A percentile compares a stretch with the other conserved stretches of the same genome.
These are phyloP conservation scores for Cytospora leucostoma DNA, from an alignment of 2,329 filamentous ascomycete genomes.

Conservation along the genomic window DNA sequence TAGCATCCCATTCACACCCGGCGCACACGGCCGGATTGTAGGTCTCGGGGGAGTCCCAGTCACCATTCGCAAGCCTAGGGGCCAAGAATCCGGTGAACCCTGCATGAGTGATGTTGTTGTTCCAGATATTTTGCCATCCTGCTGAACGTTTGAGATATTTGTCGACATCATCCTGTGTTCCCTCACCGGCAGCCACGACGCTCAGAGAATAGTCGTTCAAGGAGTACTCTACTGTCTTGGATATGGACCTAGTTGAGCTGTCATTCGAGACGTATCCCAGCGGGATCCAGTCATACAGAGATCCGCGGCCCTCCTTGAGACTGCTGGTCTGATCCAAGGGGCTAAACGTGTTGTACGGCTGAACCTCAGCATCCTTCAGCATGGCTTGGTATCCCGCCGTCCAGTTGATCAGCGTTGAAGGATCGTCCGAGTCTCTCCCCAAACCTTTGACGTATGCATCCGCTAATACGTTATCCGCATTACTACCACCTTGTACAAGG, in stretches of 20 bases:
- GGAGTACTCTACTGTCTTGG: constrained; percentile 58
- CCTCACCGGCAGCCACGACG: constrained; percentile 56
- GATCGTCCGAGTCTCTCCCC: constrained; percentile 54
- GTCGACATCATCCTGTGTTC: constrained; percentile 44
- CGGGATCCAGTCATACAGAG: constrained; percentile 59
- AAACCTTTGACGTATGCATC: constrained; percentile 71
- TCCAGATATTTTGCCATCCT: constrained; percentile 65
- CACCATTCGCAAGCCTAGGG: constrained; percentile 51
- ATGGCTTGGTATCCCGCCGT: constrained; percentile 68
- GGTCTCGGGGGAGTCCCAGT: constrained; percentile 39
- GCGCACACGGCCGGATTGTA: constrained; percentile 55
- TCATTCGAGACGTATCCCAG: constrained; percentile 57
- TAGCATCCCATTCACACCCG: constrained; percentile 56
- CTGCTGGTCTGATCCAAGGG: constrained; percentile 53
- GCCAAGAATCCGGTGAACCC: constrained; percentile 59
- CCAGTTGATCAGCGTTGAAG: constrained; percentile 60
- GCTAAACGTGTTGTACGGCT: constrained; percentile 69
- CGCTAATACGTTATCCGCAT: constrained; percentile 68
- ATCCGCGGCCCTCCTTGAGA: constrained; percentile 67
- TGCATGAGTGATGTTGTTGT: constrained; percentile 46
- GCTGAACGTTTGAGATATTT: constrained; percentile 56
- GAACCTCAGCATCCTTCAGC: constrained; percentile 70
- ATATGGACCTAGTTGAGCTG: constrained; percentile 52
- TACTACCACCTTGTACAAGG: constrained; percentile 73
- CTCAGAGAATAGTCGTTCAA: constrained; percentile 60